A percentile compares a stretch with the other conserved stretches of the same genome.
Evolutionary conservation across 2,329 filamentous ascomycete species (phyloP).

Genomic region (Cadophora sp.): DNA sequence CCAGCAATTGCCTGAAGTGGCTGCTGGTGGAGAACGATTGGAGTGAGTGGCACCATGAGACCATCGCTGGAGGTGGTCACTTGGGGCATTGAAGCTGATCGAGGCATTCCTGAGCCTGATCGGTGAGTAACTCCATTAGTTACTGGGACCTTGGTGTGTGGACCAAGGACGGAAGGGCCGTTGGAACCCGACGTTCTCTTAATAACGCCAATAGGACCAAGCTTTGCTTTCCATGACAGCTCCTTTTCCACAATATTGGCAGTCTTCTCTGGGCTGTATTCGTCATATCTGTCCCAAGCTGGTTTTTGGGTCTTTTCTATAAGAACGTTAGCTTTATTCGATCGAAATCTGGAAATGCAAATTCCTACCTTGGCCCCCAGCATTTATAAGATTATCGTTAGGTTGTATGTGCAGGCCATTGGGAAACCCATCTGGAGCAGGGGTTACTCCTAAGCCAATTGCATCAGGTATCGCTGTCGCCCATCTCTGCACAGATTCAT

Average conservation of each 20-base stretch:
- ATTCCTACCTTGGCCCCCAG: not conserved
- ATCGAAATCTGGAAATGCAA: not conserved
- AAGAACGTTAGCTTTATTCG: not conserved
- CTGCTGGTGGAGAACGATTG: conserved; percentile 1
- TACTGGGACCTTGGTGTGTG: not conserved
- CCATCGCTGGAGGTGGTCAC: not conserved
- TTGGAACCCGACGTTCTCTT: not conserved
- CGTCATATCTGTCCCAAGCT: conserved; percentile 17
- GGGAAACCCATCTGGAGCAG: not conserved
- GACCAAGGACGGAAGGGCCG: not conserved
- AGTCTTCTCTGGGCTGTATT: conserved; percentile 15
- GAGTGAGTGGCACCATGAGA: conserved; percentile 5
- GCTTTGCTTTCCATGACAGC: not conserved
- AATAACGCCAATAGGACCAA: not conserved
- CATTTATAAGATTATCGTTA: not conserved
- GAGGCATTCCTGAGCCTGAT: not conserved
- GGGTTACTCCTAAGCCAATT: not conserved
- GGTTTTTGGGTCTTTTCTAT: not conserved
- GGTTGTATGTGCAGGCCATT: not conserved
- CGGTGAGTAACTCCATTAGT: not conserved
- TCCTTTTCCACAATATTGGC: not conserved
- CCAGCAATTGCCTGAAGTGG: not conserved
- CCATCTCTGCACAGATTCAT: conserved; percentile 16
- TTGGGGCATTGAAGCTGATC: conserved; percentile 8
- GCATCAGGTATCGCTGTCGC: conserved; percentile 5